A percentile compares a stretch with the other conserved stretches of the same genome.
phyloP scores from a whole-genome alignment of 805 yeast genomes.

The Wickerhamiella alocasiicola region DNA sequence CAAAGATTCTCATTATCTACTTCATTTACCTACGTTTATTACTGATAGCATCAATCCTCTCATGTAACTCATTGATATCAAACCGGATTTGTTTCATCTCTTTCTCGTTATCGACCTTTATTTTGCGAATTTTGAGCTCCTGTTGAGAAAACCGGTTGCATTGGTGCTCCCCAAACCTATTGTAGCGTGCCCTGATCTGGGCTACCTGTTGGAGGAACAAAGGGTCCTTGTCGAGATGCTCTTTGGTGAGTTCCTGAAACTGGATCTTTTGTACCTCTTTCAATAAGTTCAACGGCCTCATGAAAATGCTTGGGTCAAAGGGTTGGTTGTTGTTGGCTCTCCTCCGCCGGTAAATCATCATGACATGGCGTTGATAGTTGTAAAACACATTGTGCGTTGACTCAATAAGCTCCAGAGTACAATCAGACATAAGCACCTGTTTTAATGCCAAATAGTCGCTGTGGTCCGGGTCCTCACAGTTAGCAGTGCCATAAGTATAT shows the following conservation, averaged over 20 bases:
- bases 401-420: conserved; percentile 68
- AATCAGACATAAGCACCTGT: conserved; percentile 64
- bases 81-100: conserved; percentile 8
- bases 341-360: conserved; percentile 22
- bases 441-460: conserved; percentile 78
- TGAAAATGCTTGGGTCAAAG: conserved; percentile 1
- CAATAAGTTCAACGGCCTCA: conserved; percentile 12
- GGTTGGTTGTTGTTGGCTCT: neutral
- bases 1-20: conserved; percentile 71
- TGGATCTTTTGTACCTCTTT: conserved; percentile 13
- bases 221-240: conserved; percentile 13
- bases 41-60: conserved; percentile 25
- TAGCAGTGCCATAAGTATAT: conserved; percentile 86
- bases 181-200: conserved; percentile 8
- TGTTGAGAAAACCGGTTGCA: conserved; percentile 5
- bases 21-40: conserved; percentile 24
- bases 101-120: neutral
- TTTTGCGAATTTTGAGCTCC: neutral
- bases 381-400: conserved; percentile 74
- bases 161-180: conserved; percentile 3
- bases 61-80: conserved; percentile 12
- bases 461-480: conserved; percentile 74
- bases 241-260: conserved; percentile 9
- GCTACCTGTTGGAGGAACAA: conserved; percentile 15
- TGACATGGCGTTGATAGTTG: conserved; percentile 48